Base-by-base conservation (phyloP, 139 green algal genomes). In the Tetratostichococcus sp. region DNA sequence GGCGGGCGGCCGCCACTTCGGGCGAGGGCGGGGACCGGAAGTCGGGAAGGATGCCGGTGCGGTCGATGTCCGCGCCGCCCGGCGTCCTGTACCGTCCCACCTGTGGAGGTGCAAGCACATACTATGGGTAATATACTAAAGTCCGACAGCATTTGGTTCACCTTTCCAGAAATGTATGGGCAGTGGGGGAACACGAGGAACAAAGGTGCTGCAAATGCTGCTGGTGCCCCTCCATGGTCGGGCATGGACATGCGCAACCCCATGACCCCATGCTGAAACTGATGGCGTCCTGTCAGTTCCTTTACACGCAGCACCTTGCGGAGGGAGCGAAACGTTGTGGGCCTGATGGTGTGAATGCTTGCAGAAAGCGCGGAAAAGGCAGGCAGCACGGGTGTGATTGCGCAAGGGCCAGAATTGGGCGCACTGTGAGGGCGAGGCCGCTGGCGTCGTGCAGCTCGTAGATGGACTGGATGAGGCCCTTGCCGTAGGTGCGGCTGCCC, bases 401-500 rank as follows among this genome's bases (percentile, higher is more conserved):
- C 26, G 14, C 11, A 62, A 26, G 14, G 50, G 14, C 8, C 19
- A 62, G 50, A 8, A 11, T 50, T 6, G 8, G 11, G 50, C 50
- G 50, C 50, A 98, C 93, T 0, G 94, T 98, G 4, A 98, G 75
- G 30, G 95, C 90, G 65, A 99, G 82, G 0, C 94, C 94, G 32
- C 80, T 94, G 19, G 88, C 88, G 73, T 99, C 94, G 31, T 70
- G 82, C n/a, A 99, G 85, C 79, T 97, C 92, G 78, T 98, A 99
- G 62, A 99, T 94, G 67, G 79, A 90, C 85, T 99, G 95, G 65
- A 99, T 98, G 0, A 98, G 84, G 26, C 94, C 93, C 79, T 99
- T 99, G 73, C 95, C 95, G 75, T 95, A 98, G 4, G 95, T 98
- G 21, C 82, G 78, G 35, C 78, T 76, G 39, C 94, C 94, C 14